Base-by-base conservation (phyloP, 306 rosid species). In the Rosa rugosa region DNA sequence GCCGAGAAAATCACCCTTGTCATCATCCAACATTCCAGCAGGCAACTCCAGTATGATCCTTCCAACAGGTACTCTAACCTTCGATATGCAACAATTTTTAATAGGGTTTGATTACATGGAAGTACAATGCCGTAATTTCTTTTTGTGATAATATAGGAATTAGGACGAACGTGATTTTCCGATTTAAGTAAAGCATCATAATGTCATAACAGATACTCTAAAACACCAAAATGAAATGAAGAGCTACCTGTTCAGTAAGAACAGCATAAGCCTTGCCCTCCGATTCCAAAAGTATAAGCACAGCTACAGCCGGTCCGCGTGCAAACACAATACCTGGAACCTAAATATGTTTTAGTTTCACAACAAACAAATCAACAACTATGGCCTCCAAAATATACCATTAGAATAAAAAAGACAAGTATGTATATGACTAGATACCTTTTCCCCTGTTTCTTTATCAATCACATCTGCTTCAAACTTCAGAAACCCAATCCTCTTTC, bases 291-390 rank as follows among this genome's bases (percentile, higher is more conserved):
- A n/a, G n/a, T n/a, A n/a, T n/a, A n/a, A n/a, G n/a, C n/a, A n/a
- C n/a, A n/a, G n/a, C n/a, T n/a, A n/a, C n/a, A n/a, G n/a, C n/a
- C n/a, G n/a, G n/a, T n/a, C n/a, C n/a, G 80, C 99, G 85, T 20
- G 99, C 97, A 89, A 94, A 94, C 70, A 92, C 97, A 71, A 92
- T 88, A 62, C 99, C 99, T 84, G 97, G 99, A 86, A 94, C 86
- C 99, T 94, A 86, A 80, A 65, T 57, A 84, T 27, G n/a, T n/a
- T n/a, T n/a, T n/a, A n/a, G n/a, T n/a, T n/a, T n/a, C n/a, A n/a
- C n/a, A n/a, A n/a, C n/a, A n/a, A n/a, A n/a, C n/a, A n/a, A n/a
- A n/a, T n/a, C n/a, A n/a, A n/a, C n/a, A n/a, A n/a, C n/a, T n/a
- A 49, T 34, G 27, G 59, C 8, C 45, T 49, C 75, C 59, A 62